A percentile compares a stretch with the other conserved stretches of the same genome.
These are phyloP conservation scores for Tetrapisispora phaffii DNA, from an alignment of 805 yeast genomes.

Conservation along the genomic window DNA sequence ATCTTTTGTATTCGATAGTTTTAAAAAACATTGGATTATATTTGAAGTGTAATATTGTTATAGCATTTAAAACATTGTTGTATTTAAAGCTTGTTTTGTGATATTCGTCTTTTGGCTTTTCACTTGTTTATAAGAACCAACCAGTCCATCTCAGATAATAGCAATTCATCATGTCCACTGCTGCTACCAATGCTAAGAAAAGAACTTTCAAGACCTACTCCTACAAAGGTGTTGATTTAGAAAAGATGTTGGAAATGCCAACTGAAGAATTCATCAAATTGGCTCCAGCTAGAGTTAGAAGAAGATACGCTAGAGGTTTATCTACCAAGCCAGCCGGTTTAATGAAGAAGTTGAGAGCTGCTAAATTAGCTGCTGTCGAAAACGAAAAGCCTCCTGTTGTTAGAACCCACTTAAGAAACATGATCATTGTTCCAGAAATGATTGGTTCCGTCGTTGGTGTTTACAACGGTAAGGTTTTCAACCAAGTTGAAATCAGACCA, in stretches of 20 bases:
- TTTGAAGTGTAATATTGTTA: background rate
- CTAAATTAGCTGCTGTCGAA: constrained; percentile 79
- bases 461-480: constrained; percentile 99
- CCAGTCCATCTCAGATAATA: constrained; percentile 4
- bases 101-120: too few species aligned
- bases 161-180: constrained; percentile 17
- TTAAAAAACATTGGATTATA: background rate
- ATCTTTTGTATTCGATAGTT: background rate
- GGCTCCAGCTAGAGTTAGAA: constrained; percentile 97
- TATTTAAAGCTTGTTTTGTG: background rate
- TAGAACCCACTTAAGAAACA: constrained; percentile 99
- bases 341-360: constrained; percentile 95
- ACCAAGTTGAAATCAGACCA: constrained; percentile 96
- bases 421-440: constrained; percentile 99
- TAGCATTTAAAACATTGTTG: background rate
- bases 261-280: constrained; percentile 95
- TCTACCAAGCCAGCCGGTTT: constrained; percentile 91
- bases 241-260: constrained; percentile 84
- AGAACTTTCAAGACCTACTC: constrained; percentile 93
- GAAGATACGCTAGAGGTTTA: constrained; percentile 98
- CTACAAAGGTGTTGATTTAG: constrained; percentile 97
- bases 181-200: constrained; percentile 48
- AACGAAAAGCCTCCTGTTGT: constrained; percentile 96
- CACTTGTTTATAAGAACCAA: background rate
- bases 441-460: constrained; percentile 97